Evolutionary conservation across 192 early-diverging fungal species (phyloP), one percentile per base, ranked within the genome.

Genomic region (Obelidium mucronatum): DNA sequence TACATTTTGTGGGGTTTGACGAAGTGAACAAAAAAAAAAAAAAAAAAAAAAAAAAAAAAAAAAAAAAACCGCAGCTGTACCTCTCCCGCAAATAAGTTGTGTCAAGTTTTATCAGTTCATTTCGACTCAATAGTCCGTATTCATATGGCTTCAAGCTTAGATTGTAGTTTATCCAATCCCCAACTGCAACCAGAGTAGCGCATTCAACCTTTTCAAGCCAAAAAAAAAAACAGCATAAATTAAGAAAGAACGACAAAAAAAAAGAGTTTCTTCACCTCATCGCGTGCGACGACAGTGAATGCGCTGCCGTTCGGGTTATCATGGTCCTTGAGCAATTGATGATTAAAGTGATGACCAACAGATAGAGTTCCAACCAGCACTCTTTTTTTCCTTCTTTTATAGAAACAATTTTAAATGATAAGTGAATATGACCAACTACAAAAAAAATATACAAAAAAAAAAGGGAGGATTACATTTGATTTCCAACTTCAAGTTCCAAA

Each of bases 261-360:
- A n/a, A n/a, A n/a, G n/a, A n/a, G n/a, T n/a, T n/a, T n/a, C n/a
- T n/a, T n/a, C 28, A 68, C 66, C 4, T 68, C 66, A 22, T 13
- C 34, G 17, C 17, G 24, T 1, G 66, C 66, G 5, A 52, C 30
- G 13, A 68, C 66, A 11, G 66, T 51, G 51, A 44, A 68, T 51
- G 66, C 40, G 1, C 66, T n/a, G 17, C 66, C 66, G 5, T n/a
- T 30, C 30, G n/a, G 13, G 30, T 68, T 52, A 4, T 48, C 66
- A 28, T 52, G 39, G 30, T 52, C 66, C 13, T 42, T 15, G 0
- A 68, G n/a, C 4, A 68, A 48, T 33, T 68, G 66, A 22, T 68
- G 34, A 53, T 68, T 68, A 37, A 68, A 68, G 51, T 68, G 66
- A 28, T 68, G 6, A 28, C 66, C 66, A 40, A 34, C 39, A 15